These are phyloP conservation scores for Pseudonitzschia multistriata DNA, from an alignment of 108 stramenopile genomes.

Conservation along the genomic window DNA sequence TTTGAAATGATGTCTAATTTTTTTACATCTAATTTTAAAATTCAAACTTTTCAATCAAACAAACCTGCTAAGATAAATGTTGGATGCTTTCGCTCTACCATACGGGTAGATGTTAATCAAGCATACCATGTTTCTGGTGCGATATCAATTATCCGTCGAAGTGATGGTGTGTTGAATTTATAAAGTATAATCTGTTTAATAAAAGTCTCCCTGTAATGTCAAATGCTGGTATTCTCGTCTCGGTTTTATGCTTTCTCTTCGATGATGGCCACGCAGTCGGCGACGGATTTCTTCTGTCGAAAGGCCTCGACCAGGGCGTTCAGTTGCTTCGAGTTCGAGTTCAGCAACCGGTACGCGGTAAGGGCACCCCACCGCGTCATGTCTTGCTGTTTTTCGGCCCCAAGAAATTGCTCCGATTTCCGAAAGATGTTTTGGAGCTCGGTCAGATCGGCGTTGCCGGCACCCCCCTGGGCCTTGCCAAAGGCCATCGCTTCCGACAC, in stretches of 20 bases:
- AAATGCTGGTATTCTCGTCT: no score
- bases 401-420: slow-evolving; percentile 66
- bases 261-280: slow-evolving; percentile 70
- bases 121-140: no score
- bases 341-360: slow-evolving; percentile 57
- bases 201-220: no score
- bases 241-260: slow-evolving; percentile 20
- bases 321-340: slow-evolving; percentile 51
- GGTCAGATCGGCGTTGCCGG: slow-evolving; percentile 66
- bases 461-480: slow-evolving; percentile 61
- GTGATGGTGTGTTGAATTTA: no score
- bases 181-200: no score
- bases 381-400: slow-evolving; percentile 85
- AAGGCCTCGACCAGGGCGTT: slow-evolving; percentile 72
- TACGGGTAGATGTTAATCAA: no score
- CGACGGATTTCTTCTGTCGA: slow-evolving; percentile 51
- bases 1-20: no score
- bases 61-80: no score
- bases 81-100: no score
- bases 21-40: no score
- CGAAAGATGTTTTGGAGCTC: slow-evolving; percentile 68
- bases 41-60: no score
- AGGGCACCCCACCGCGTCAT: slow-evolving; percentile 87
- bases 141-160: no score
- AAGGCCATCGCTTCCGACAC: slow-evolving; percentile 76